Conservation (phyloP, 352 stramenopile species). For the Elongisporangium prolatum region DNA sequence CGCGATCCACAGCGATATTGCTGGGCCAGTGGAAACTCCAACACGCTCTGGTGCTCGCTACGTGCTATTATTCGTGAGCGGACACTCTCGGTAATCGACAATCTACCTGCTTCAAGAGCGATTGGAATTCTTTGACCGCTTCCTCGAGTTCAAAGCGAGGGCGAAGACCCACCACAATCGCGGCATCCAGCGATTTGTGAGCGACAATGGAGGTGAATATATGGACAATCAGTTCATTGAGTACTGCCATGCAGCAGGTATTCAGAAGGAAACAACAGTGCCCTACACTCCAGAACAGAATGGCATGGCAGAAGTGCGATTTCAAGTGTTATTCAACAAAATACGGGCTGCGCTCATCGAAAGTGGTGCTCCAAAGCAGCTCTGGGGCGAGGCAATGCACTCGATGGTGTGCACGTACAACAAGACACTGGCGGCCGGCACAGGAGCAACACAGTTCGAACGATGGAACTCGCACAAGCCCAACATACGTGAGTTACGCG, state of each 20-base stretch:
- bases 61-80: too few species aligned
- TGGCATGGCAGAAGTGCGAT: neutral
- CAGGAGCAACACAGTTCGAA: neutral
- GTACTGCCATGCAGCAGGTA: too few species aligned
- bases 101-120: too few species aligned
- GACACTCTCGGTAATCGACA: too few species aligned
- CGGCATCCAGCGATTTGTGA: too few species aligned
- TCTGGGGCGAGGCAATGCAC: neutral
- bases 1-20: conserved; percentile 5
- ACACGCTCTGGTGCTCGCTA: too few species aligned
- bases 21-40: conserved; percentile 4
- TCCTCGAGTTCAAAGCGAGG: too few species aligned
- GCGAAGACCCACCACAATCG: too few species aligned
- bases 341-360: neutral
- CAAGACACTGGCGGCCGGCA: conserved; percentile 3
- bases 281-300: conserved; percentile 7
- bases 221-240: too few species aligned
- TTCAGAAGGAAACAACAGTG: too few species aligned
- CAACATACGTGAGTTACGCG: neutral
- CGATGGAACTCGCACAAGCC: conserved; percentile 1
- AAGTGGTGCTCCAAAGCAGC: conserved; percentile 3
- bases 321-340: conserved; percentile 3
- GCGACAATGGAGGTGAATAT: too few species aligned
- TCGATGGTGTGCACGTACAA: conserved; percentile 5
- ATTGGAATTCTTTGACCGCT: too few species aligned